A percentile compares a stretch with the other conserved stretches of the same genome.
These are phyloP conservation scores for Penicillium sp. DNA, from an alignment of 2,329 filamentous ascomycete genomes.

Conservation along the genomic window DNA sequence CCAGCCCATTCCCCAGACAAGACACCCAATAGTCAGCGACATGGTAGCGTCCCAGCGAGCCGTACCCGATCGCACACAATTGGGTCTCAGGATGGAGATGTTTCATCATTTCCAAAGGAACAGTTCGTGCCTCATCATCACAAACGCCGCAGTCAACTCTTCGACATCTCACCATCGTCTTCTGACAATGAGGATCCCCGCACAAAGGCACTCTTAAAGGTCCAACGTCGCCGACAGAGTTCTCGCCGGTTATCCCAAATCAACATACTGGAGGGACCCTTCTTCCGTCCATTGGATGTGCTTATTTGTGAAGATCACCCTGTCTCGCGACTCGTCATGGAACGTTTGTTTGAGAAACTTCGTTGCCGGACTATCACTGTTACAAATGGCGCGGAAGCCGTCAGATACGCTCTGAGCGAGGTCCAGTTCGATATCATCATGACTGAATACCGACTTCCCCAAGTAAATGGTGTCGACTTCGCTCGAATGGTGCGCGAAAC, in stretches of 20 bases:
- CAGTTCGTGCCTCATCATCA: constrained; percentile 67
- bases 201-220: constrained; percentile 83
- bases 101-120: constrained; percentile 63
- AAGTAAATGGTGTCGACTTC: constrained; percentile 92
- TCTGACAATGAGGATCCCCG: constrained; percentile 96
- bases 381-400: constrained; percentile 83
- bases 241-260: constrained; percentile 93
- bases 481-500: constrained; percentile 97
- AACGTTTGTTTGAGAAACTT: constrained; percentile 91
- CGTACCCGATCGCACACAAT: constrained; percentile 87
- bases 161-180: constrained; percentile 94
- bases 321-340: constrained; percentile 97
- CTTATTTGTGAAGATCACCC: constrained; percentile 97
- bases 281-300: constrained; percentile 87
- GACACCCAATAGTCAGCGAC: constrained; percentile 58
- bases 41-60: constrained; percentile 63
- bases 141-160: constrained; percentile 89
- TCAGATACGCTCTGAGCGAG: constrained; percentile 91
- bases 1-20: constrained; percentile 59
- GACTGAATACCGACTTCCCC: constrained; percentile 92
- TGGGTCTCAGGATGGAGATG: constrained; percentile 88
- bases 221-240: constrained; percentile 91
- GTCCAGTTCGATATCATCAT: constrained; percentile 99
- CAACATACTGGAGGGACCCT: constrained; percentile 76
- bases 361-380: constrained; percentile 92